Conservation (phyloP, 371 early-diverging fungal genomes). For the Basidiobolus meristosporus region DNA sequence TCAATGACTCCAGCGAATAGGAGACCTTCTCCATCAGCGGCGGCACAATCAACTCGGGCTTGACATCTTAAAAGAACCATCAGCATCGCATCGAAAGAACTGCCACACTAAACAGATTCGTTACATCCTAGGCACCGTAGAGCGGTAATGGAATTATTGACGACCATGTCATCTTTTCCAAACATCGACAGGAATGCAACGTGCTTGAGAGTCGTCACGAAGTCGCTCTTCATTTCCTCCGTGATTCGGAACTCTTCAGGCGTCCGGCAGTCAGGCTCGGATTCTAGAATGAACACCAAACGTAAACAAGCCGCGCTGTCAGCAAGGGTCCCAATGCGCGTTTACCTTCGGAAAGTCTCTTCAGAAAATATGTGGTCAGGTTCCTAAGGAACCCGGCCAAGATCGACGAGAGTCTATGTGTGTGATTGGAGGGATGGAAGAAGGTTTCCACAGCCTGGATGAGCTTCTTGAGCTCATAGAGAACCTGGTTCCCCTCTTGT, state of each 20-base stretch:
- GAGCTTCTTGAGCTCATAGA: constrained; percentile 14
- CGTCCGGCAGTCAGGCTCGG: constrained; percentile 29
- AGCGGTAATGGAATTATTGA: constrained; percentile 19
- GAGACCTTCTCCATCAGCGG: constrained; percentile 64
- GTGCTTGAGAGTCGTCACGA: constrained; percentile 32
- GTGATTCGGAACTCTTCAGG: constrained; percentile 39
- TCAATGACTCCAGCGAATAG: constrained; percentile 69
- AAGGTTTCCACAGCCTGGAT: constrained; percentile 73
- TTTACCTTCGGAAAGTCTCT: background rate
- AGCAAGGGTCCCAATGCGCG: background rate
- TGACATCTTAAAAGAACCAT: constrained; percentile 24
- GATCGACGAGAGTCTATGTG: background rate
- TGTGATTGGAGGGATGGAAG: constrained; percentile 75
- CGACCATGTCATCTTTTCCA: constrained; percentile 23
- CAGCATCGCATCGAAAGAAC: background rate
- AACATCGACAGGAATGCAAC: constrained; percentile 50
- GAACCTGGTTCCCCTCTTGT: no score
- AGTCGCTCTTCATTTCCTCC: constrained; percentile 17
- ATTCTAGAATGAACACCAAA: constrained; percentile 12
- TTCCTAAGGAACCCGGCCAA: background rate
- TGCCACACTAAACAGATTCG: background rate
- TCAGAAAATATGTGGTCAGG: background rate
- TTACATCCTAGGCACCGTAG: constrained; percentile 45
- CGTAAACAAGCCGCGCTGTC: background rate
- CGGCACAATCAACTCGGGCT: constrained; percentile 59